These are phyloP conservation scores for Chaetomium globosum DNA, from an alignment of 2,329 filamentous ascomycete genomes.

Conservation along the genomic window DNA sequence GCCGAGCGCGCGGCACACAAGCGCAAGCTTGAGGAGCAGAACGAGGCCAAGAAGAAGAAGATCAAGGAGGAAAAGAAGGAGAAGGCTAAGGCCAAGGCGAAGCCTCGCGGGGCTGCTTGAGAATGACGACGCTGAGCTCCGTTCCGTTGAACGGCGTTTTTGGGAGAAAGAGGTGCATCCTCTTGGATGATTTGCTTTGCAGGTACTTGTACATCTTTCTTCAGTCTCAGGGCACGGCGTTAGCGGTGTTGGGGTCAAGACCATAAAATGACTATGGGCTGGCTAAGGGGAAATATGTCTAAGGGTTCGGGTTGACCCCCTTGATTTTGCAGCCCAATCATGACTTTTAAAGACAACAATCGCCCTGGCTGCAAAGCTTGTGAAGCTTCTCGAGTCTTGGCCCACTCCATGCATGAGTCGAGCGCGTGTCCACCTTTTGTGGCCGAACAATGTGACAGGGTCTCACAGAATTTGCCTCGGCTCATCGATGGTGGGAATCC, in stretches of 20 bases:
- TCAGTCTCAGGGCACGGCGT: slow-evolving; percentile 18
- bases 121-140: not conserved
- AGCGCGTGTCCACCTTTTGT: slow-evolving; percentile 1
- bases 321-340: not conserved
- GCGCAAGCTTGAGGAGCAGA: slow-evolving; percentile 90
- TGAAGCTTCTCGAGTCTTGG: not conserved
- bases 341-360: not conserved
- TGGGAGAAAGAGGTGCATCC: not conserved
- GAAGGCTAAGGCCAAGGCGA: slow-evolving; percentile 87
- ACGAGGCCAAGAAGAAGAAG: slow-evolving; percentile 93
- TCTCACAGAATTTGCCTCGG: slow-evolving; percentile 27
- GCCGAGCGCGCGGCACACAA: slow-evolving; percentile 83
- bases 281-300: not conserved
- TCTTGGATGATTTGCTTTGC: not conserved
- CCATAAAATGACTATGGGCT: not conserved
- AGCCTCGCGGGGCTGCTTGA: slow-evolving; percentile 68
- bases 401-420: slow-evolving; percentile 9
- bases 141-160: not conserved
- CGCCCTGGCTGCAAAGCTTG: not conserved
- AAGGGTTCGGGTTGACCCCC: not conserved
- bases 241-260: slow-evolving; percentile 11
- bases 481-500: slow-evolving; percentile 26
- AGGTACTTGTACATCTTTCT: slow-evolving; percentile 16
- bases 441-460: not conserved
- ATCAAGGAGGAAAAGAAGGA: slow-evolving; percentile 92